Evolutionary conservation across 2,329 filamentous ascomycete species (phyloP), one percentile per base, ranked within the genome.

Genomic region (Geoglossum cookeanum): DNA sequence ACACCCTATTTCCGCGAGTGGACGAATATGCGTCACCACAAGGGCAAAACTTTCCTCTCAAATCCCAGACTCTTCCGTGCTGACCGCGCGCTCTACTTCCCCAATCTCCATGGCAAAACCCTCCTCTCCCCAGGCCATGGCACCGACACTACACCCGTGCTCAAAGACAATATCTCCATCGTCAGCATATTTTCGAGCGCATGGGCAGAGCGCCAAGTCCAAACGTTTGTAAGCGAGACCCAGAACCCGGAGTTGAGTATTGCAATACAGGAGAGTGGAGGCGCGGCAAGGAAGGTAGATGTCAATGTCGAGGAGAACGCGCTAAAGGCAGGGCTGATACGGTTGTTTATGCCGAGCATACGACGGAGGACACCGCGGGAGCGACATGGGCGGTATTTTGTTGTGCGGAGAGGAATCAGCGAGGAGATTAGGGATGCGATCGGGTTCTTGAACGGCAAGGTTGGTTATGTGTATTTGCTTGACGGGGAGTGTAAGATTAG

Each of bases 1-100:
- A 86, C 87, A 59, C 90, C 91, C 1, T 98, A 98, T 71, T 98
- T 95, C 73, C 85, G 89, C 68, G 91, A 98, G 75, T 96, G 89
- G 85, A 80, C 80, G 59, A 92, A 94, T 71, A 79, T 96, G 69
- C 76, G 83, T 62, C 83, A 92, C 62, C 72, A 77, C 71, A 81
- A 89, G 64, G 92, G 92, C 65, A 98, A 98, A 71, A 88, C 88
- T 29, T 98, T 96, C 72, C 74, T 91, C 55, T 83, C 88, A 22
- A 91, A 91, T 42, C 80, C 85, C 3, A 77, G 84, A n/a, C 77
- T 91, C 54, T 97, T 97, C 76, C 85, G 83, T 65, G 78, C 78
- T 62, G 87, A 94, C 44, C 78, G 82, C 55, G 85, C 91, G 4
- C 78, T 96, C 61, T 97, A 85, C 75, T 96, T 98, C 72, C 92